A percentile compares a stretch with the other conserved stretches of the same genome.
These are phyloP conservation scores for Pseudogymnoascus sp. DNA, from an alignment of 2,329 filamentous ascomycete species.

Conservation along the genomic window DNA sequence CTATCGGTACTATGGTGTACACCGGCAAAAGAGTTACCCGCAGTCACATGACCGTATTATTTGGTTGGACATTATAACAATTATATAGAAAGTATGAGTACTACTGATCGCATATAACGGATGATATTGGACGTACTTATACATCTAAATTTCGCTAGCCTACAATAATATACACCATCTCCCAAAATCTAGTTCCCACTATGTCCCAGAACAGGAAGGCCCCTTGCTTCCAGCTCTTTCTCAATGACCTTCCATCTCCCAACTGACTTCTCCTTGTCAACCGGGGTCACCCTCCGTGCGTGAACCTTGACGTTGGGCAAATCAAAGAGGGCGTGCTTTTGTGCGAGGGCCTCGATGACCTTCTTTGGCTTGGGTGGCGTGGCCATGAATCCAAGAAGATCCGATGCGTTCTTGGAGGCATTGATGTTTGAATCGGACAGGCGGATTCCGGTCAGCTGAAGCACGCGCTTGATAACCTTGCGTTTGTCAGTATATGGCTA, in stretches of 20 bases:
- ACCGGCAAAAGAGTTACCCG: slow-evolving; percentile 9
- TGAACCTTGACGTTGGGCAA: slow-evolving; percentile 67
- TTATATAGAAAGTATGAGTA: neutral
- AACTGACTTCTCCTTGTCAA: slow-evolving; percentile 62
- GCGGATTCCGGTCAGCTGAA: slow-evolving; percentile 71
- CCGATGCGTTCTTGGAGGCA: slow-evolving; percentile 44
- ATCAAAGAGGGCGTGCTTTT: slow-evolving; percentile 38
- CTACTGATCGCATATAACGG: neutral
- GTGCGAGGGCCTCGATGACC: slow-evolving; percentile 52
- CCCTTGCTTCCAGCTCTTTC: slow-evolving; percentile 56
- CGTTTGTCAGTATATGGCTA: neutral
- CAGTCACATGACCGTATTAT: neutral
- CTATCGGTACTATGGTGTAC: neutral
- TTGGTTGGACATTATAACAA: neutral
- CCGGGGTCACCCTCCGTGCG: slow-evolving; percentile 56
- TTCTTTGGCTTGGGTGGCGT: slow-evolving; percentile 51
- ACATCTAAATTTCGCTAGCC: slow-evolving; percentile 9
- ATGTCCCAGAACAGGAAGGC: slow-evolving; percentile 50
- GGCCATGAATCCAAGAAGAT: slow-evolving; percentile 47
- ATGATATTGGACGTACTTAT: slow-evolving; percentile 2
- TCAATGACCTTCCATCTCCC: slow-evolving; percentile 77
- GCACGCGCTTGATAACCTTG: slow-evolving; percentile 72
- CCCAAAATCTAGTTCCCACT: slow-evolving; percentile 12
- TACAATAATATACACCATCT: slow-evolving; percentile 8
- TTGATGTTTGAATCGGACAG: slow-evolving; percentile 64